phyloP scores from a whole-genome alignment of 352 stramenopile genomes.

The Phytopythium aichiense region DNA sequence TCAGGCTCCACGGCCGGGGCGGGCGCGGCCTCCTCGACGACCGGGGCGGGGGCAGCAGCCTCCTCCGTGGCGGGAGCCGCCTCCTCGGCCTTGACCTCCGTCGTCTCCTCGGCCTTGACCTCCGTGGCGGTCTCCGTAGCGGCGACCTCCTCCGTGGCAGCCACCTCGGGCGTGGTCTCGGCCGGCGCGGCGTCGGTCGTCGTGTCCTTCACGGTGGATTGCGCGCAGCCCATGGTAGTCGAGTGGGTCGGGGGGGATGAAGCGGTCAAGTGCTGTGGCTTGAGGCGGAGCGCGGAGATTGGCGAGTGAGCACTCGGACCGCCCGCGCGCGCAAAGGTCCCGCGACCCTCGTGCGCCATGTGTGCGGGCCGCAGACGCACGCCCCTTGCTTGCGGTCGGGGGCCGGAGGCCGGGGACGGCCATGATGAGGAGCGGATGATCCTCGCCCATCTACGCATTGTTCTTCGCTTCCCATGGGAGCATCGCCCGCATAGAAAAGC shows the following conservation, averaged over 20 bases:
- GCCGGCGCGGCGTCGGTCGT: slow-evolving; percentile 7
- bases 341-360: not conserved
- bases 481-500: slow-evolving; percentile 2
- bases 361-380: not conserved
- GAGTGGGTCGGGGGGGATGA: not conserved
- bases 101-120: slow-evolving; percentile 1
- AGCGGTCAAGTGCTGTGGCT: not conserved
- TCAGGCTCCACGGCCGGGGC: not conserved
- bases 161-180: slow-evolving; percentile 6
- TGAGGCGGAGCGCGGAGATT: slow-evolving; percentile 2
- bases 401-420: not conserved
- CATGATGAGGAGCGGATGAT: not conserved
- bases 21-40: not conserved
- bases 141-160: slow-evolving; percentile 5
- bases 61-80: not conserved
- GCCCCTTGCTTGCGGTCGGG: not conserved
- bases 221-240: slow-evolving; percentile 7
- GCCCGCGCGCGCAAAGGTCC: not conserved
- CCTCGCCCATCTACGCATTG: slow-evolving; percentile 5
- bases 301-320: not conserved
- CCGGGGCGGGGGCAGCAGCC: not conserved
- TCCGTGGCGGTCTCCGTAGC: slow-evolving; percentile 6
- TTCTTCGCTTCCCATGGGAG: slow-evolving; percentile 6
- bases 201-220: slow-evolving; percentile 9
- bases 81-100: slow-evolving; percentile 1